Base-by-base conservation (phyloP, 1,284 basidiomycete species). In the Ceratobasidium sp. region DNA sequence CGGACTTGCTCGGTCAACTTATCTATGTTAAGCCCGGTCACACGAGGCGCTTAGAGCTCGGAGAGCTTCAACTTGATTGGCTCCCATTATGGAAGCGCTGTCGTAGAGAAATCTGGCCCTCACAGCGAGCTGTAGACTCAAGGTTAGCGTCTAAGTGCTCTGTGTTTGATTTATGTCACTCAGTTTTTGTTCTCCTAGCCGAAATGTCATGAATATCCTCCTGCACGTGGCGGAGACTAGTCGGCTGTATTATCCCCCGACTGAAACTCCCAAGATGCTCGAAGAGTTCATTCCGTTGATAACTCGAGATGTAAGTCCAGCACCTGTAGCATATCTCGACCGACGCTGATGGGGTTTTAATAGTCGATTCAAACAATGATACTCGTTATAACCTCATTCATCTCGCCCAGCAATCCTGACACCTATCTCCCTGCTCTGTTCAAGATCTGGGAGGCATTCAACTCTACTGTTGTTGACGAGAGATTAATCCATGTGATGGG, bases 401-500 rank as follows among this genome's bases (percentile, higher is more conserved):
- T 95, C 30, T 94, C 93, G 6, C 87, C 87, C 2, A 87, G 87
- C 1, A 85, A 90, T 77, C 86, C 85, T 11, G 86, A 91, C 72
- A 82, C 88, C 23, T 95, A 94, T 80, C 81, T 94, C 58, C 90
- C 91, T 32, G 79, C 87, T 0, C 78, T 94, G 13, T 95, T 96
- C 83, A 90, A 87, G 73, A 83, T 96, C 0, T 96, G 95, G 93
- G 90, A 94, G 78, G 89, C 91, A 3, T 93, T 95, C 69, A 76
- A 77, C 59, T 78, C 76, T 8, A 72, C 73, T 21, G 84, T 91
- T 21, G 84, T 94, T 73, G 94, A 97, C 77, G 94, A 96, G 76
- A 88, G 94, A 76, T 85, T 96, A 78, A 84, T 96, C n/a, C 92
- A 96, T 77, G 81, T 96, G 5, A 88, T 91, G 71, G 93, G 91